Base-by-base conservation (phyloP, 352 stramenopile genomes). In the Thalassiosira pacifica region DNA sequence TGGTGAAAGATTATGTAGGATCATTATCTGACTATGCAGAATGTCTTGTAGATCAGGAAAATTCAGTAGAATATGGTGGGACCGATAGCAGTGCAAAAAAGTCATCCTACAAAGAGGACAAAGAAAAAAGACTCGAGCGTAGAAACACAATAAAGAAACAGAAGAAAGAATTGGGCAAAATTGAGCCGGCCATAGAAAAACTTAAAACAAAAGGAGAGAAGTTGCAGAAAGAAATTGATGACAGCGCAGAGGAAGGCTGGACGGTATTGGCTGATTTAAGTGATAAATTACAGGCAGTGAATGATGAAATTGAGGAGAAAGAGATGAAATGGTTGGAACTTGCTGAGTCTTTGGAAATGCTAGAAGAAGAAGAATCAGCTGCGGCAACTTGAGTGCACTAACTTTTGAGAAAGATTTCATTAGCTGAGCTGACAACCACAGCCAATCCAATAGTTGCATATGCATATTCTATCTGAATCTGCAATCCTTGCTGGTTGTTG, bases 1-100 rank as follows among this genome's bases (percentile, higher is more conserved):
- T 92, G 16, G 86, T 96, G 0, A 96, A 95, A 76, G 90, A 95
- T 76, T 96, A 93, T 72, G 24, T 89, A 26, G 92, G 92, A 48
- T 92, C 82, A 26, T 79, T 96, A 10, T 90, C 88, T 19, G 92
- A 96, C 42, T 96, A 96, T 75, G 90, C 90, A 2, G 86, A 93
- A 55, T 93, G 85, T 72, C 79, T 95, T 18, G 71, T 94, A 42
- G 90, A 94, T 22, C 76, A 93, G 42, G 89, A 95, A 78, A 89
- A 84, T 29, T 52, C 40, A 59, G 76, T 59, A 13, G 74, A 73
- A 8, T 72, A 55, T 45, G 53, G 61, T 57, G 45, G 29, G 13
- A 42, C 65, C 27, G 29, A 18, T 27, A 27, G 73, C 26, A 71
- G 80, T 31, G 72, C 81, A 9, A 90, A 89, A 73, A 92, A 93